Evolutionary conservation across 306 rosid species (phyloP).

Genomic region (Dalbergia oliveri): DNA sequence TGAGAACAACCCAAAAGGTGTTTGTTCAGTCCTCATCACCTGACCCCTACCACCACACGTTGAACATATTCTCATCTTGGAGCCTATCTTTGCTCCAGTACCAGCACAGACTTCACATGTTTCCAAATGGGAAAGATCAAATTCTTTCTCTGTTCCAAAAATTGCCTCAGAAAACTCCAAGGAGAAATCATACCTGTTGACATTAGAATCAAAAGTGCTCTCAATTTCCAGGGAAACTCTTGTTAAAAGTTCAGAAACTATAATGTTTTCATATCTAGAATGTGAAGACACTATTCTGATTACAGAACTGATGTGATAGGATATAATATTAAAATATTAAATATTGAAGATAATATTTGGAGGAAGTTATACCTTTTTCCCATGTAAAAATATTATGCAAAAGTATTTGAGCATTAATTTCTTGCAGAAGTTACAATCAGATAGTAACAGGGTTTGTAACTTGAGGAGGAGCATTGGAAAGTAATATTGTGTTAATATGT

Average conservation of each 20-base stretch:
- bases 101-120: slow-evolving; percentile 91
- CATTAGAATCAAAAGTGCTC: slow-evolving; percentile 53
- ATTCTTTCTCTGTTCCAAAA: slow-evolving; percentile 93
- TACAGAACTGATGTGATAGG: slow-evolving; percentile 7
- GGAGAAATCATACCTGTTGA: slow-evolving; percentile 87
- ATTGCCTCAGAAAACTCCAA: slow-evolving; percentile 88
- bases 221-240: slow-evolving; percentile 38
- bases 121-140: slow-evolving; percentile 93
- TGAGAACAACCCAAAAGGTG: slow-evolving; percentile 98
- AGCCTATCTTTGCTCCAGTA: slow-evolving; percentile 83
- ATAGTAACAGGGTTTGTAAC: neutral
- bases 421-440: no score
- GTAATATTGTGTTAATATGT: neutral
- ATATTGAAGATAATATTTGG: slow-evolving; percentile 22
- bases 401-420: slow-evolving; percentile 12
- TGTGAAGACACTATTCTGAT: slow-evolving; percentile 7
- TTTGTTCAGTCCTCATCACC: slow-evolving; percentile 99
- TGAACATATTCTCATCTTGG: slow-evolving; percentile 93
- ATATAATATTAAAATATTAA: slow-evolving; percentile 8
- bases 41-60: slow-evolving; percentile 99
- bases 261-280: slow-evolving; percentile 29
- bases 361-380: slow-evolving; percentile 17
- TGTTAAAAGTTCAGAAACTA: slow-evolving; percentile 15
- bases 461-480: neutral
- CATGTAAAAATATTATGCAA: neutral